Conservation (phyloP, 208 protist genomes). For the Trypanosoma cruzi region DNA sequence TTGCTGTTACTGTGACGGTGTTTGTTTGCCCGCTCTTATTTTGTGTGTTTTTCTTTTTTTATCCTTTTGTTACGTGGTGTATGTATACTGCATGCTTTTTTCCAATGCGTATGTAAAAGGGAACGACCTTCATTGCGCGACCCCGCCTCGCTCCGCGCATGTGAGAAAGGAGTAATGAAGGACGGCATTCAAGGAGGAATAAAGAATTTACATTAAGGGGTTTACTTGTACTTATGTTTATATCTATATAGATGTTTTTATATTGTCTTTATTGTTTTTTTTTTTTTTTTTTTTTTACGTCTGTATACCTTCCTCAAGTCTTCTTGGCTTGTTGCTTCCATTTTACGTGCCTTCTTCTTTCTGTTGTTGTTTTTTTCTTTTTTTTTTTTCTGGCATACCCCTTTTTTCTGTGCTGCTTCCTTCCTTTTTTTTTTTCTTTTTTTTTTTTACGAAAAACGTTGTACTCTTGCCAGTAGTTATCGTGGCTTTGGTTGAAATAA, state of each 20-base stretch:
- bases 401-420: too few species aligned
- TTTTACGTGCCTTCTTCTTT: too few species aligned
- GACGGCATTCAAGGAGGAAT: too few species aligned
- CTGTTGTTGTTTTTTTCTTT: not conserved
- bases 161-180: not conserved
- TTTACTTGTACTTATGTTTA: too few species aligned
- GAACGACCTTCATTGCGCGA: not conserved
- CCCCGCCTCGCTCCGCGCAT: not conserved
- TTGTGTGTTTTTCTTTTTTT: not conserved
- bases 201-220: not conserved
- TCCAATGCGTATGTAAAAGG: not conserved
- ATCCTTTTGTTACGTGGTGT: not conserved
- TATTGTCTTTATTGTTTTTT: not conserved
- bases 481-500: not conserved
- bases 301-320: too few species aligned
- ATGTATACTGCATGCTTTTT: not conserved
- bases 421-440: slow-evolving; percentile 14
- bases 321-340: too few species aligned
- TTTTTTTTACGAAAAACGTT: too few species aligned
- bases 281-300: slow-evolving; percentile 8
- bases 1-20: slow-evolving; percentile 18
- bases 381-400: slow-evolving; percentile 4
- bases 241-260: not conserved
- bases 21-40: too few species aligned
- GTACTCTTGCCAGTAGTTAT: not conserved